Conservation (phyloP, 2,329 filamentous ascomycete genomes). For the Tolypocladium inflatum region DNA sequence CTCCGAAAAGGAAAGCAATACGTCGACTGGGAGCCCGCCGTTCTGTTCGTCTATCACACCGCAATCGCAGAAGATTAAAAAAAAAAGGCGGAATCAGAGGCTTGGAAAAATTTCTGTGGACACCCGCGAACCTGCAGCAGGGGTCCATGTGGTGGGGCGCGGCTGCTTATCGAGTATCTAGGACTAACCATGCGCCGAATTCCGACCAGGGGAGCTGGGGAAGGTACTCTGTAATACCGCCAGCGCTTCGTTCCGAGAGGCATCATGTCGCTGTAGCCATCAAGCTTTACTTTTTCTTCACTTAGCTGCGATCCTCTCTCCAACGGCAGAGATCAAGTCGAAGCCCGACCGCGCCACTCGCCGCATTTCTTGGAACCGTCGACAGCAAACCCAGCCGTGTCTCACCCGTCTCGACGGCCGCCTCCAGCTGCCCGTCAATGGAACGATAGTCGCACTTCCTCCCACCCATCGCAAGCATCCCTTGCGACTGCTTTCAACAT, state of each 20-base stretch:
- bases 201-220: constrained; percentile 1
- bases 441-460: background rate
- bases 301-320: background rate
- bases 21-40: background rate
- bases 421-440: background rate
- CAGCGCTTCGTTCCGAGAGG: background rate
- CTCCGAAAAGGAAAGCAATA: background rate
- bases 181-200: constrained; percentile 6
- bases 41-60: background rate
- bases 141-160: constrained; percentile 3
- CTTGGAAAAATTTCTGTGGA: constrained; percentile 5
- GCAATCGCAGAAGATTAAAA: background rate
- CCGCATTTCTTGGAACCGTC: background rate
- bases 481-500: constrained; percentile 27
- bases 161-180: constrained; percentile 9
- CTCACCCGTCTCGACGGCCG: background rate
- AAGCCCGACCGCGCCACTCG: background rate
- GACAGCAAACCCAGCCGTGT: background rate
- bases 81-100: background rate
- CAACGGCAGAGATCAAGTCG: background rate
- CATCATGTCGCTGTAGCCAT: background rate
- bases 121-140: background rate
- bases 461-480: background rate
- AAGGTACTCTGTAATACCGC: too few species aligned
- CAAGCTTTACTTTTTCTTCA: background rate